Evolutionary conservation across 2,329 filamentous ascomycete species (phyloP).

Genomic region (Ophioceras dolichostomum): DNA sequence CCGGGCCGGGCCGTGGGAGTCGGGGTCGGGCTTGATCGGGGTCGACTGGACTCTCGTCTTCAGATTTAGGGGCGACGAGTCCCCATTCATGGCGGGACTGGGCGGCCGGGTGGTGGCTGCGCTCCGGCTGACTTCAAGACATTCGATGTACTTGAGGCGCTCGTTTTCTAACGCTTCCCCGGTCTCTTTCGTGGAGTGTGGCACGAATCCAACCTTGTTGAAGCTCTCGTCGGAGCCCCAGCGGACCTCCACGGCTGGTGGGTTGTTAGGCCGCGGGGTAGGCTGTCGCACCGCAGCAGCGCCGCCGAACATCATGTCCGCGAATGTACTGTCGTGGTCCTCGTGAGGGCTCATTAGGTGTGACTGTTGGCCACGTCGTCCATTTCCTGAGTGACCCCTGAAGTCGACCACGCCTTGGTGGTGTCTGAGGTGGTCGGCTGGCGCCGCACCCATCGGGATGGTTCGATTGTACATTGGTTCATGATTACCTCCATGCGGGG

Average conservation of each 20-base stretch:
- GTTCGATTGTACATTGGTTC: no score
- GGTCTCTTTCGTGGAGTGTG: conserved; percentile 42
- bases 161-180: conserved; percentile 42
- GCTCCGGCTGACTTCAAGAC: conserved; percentile 44
- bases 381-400: no score
- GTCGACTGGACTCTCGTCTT: conserved; percentile 13
- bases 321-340: conserved; percentile 23
- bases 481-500: no score
- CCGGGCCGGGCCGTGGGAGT: conserved; percentile 26
- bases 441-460: no score
- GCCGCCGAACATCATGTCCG: conserved; percentile 27
- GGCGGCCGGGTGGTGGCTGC: conserved; percentile 45
- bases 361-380: no score
- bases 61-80: conserved; percentile 9
- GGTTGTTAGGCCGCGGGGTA: neutral
- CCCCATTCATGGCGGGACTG: conserved; percentile 32
- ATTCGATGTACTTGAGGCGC: conserved; percentile 42
- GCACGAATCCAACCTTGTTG: conserved; percentile 39
- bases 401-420: conserved; percentile 31
- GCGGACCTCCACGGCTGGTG: conserved; percentile 16
- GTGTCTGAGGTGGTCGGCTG: conserved; percentile 27
- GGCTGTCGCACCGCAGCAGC: conserved; percentile 5
- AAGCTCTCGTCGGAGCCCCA: conserved; percentile 63
- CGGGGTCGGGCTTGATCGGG: conserved; percentile 20
- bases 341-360: no score